Evolutionary conservation across 139 green algal species (phyloP), one percentile per base, ranked within the genome.

Genomic region (Chlamydomonas sp.): DNA sequence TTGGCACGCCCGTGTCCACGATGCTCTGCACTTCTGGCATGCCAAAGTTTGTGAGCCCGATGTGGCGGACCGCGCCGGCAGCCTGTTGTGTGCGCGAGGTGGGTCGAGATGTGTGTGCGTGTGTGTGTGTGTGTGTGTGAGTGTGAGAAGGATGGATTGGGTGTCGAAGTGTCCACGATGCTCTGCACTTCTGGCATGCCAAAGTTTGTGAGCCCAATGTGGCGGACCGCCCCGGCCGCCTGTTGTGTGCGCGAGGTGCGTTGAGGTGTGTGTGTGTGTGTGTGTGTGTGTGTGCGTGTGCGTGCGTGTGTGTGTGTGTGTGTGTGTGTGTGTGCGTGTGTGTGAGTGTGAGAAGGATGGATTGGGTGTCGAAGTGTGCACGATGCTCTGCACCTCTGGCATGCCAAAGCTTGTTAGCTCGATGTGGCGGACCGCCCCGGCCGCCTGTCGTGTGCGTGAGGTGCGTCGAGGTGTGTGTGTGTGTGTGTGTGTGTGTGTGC

Each of bases 41-140:
- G 71, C 95, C 90, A 79, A 96, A 95, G 82, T 96, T 96, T 48
- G 90, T 96, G 24, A 90, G 74, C 3, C 86, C 90, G 35, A 96
- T 70, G 39, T 82, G 70, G 29, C 70, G 59, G 28, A 95, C 75
- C 47, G 76, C 69, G 28, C 88, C 90, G 20, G 61, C 69, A 0
- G 71, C 70, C 47, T 86, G 73, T 48, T n/a, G n/a, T n/a, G n/a
- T n/a, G n/a, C n/a, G n/a, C n/a, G n/a, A n/a, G n/a, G n/a, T n/a
- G n/a, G n/a, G n/a, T n/a, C n/a, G n/a, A n/a, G n/a, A n/a, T n/a
- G n/a, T n/a, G n/a, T n/a, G n/a, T n/a, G n/a, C n/a, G n/a, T n/a
- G n/a, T n/a, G n/a, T n/a, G n/a, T n/a, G n/a, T n/a, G n/a, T n/a
- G n/a, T n/a, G n/a, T n/a, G n/a, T n/a, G n/a, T n/a, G n/a, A n/a